phyloP scores from a whole-genome alignment of 345 rosid species.

The Murraya paniculata region DNA sequence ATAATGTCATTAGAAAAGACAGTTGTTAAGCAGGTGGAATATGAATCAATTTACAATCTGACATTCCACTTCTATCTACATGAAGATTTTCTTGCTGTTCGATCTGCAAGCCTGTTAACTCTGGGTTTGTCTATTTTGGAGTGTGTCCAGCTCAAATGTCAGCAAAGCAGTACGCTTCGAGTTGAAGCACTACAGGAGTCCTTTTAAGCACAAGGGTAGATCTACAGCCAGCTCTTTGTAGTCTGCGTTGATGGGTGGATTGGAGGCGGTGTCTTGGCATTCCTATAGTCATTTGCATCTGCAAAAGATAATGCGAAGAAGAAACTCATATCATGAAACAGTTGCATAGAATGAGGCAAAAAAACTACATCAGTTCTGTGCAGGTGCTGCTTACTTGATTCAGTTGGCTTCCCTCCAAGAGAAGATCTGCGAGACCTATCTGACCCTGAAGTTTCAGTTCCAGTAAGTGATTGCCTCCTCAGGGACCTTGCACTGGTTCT shows the following conservation, averaged over 20 bases:
- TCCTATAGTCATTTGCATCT: slow-evolving; percentile 49
- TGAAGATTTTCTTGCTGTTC: background rate
- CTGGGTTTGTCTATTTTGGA: background rate
- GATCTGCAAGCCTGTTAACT: background rate
- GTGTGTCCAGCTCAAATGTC: slow-evolving; percentile 9
- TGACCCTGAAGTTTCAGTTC: slow-evolving; percentile 37
- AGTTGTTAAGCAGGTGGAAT: background rate
- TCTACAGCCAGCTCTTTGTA: slow-evolving; percentile 46
- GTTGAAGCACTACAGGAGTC: slow-evolving; percentile 38
- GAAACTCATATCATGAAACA: slow-evolving; percentile 4
- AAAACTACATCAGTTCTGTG: background rate
- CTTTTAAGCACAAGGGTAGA: background rate
- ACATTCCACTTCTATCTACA: background rate
- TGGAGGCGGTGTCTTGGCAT: slow-evolving; percentile 82
- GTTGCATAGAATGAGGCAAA: slow-evolving; percentile 8
- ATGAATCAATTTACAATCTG: background rate
- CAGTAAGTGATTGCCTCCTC: slow-evolving; percentile 80
- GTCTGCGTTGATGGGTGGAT: slow-evolving; percentile 35
- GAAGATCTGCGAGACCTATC: slow-evolving; percentile 72
- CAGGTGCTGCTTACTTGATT: slow-evolving; percentile 38
- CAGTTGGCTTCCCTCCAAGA: slow-evolving; percentile 63
- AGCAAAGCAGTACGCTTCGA: slow-evolving; percentile 37
- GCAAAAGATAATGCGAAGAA: slow-evolving; percentile 4
- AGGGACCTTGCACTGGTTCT: slow-evolving; percentile 45
- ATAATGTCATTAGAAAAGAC: background rate